Conservation (phyloP, 108 stramenopile species). For the Pseudonitzschia multiseries region DNA sequence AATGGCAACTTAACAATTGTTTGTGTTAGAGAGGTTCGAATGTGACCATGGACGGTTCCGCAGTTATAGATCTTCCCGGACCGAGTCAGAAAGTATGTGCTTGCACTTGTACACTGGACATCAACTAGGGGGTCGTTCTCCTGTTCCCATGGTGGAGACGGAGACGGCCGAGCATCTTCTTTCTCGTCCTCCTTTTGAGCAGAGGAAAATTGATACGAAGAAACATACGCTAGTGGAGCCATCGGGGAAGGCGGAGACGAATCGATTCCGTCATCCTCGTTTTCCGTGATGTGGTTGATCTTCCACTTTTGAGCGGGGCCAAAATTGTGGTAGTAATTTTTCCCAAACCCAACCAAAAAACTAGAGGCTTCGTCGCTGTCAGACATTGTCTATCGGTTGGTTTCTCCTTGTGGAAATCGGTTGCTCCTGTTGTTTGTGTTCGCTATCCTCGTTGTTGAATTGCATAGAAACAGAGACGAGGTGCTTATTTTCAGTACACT, state of each 20-base stretch:
- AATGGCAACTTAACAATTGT: conserved; percentile 35
- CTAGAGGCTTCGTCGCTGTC: background rate
- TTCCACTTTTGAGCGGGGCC: conserved; percentile 21
- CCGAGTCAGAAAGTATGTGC: conserved; percentile 32
- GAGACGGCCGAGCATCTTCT: background rate
- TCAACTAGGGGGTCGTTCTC: conserved; percentile 23
- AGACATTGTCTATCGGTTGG: background rate
- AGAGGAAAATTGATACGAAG: conserved; percentile 6
- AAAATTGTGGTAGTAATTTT: conserved; percentile 36
- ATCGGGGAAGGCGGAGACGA: background rate
- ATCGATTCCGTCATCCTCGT: background rate
- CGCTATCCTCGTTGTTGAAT: too few relatives aligned
- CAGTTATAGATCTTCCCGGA: conserved; percentile 31
- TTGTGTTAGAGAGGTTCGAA: conserved; percentile 21
- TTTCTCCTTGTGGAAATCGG: background rate
- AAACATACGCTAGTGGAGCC: background rate
- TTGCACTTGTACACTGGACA: conserved; percentile 23
- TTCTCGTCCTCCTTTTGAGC: conserved; percentile 3
- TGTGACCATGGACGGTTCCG: conserved; percentile 36
- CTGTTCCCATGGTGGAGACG: conserved; percentile 29
- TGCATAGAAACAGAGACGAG: too few relatives aligned
- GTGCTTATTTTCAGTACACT: too few relatives aligned
- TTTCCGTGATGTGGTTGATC: background rate
- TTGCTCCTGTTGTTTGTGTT: too few relatives aligned
- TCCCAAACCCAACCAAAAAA: conserved; percentile 36